These are phyloP conservation scores for Xylaria longipes DNA, from an alignment of 495 filamentous ascomycete species.

Conservation along the genomic window DNA sequence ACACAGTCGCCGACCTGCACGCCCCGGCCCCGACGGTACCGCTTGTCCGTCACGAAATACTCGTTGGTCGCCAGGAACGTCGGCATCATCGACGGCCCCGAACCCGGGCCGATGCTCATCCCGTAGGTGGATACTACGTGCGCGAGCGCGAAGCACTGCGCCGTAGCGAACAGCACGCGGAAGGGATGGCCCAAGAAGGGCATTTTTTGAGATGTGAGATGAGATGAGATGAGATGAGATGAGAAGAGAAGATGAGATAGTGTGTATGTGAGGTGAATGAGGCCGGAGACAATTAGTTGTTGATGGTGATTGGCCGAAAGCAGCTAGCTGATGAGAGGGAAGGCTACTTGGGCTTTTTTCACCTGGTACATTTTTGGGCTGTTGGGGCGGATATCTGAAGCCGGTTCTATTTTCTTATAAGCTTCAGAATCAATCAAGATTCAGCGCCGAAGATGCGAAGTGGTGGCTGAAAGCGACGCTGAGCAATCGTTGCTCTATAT, in stretches of 20 bases:
- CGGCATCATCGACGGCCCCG: constrained; percentile 81
- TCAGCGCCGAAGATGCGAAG: not conserved
- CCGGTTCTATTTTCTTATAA: not conserved
- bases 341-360: not conserved
- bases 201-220: constrained; percentile 19
- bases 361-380: not conserved
- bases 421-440: not conserved
- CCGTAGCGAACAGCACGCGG: constrained; percentile 44
- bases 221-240: not conserved
- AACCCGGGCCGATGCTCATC: constrained; percentile 56
- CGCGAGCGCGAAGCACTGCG: constrained; percentile 54
- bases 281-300: not conserved
- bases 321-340: not conserved
- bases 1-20: constrained; percentile 84
- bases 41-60: constrained; percentile 68
- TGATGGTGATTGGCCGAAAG: not conserved
- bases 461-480: not conserved
- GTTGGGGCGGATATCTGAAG: not conserved
- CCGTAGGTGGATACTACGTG: constrained; percentile 68
- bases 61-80: constrained; percentile 72
- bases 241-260: not conserved
- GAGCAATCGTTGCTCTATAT: not conserved
- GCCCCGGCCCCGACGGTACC: constrained; percentile 69
- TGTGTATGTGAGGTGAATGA: not conserved
- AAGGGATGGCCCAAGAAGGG: constrained; percentile 45